phyloP scores from a whole-genome alignment of 2,329 filamentous ascomycete species.

The Claviceps pusilla region DNA sequence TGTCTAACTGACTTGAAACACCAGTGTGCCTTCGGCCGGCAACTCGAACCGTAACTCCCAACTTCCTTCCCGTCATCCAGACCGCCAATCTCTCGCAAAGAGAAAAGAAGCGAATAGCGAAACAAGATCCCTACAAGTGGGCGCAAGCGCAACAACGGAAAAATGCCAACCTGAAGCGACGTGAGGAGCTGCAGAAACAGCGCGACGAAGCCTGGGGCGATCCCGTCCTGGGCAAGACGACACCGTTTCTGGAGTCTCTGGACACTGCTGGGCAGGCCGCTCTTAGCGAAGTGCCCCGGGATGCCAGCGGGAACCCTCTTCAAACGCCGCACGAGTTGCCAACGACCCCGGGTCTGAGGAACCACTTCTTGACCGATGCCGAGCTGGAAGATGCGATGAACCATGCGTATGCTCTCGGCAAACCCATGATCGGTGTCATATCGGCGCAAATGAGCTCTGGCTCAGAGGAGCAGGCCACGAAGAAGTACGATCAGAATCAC shows the following conservation, averaged over 20 bases:
- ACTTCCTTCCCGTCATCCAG: slow-evolving; percentile 44
- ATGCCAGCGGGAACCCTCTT: slow-evolving; percentile 27
- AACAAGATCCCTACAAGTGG: slow-evolving; percentile 68
- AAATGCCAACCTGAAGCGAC: slow-evolving; percentile 64
- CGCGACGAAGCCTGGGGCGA: slow-evolving; percentile 55
- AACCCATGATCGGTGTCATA: slow-evolving; percentile 31
- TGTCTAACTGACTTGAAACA: not conserved
- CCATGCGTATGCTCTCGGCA: slow-evolving; percentile 53
- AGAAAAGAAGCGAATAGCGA: slow-evolving; percentile 49
- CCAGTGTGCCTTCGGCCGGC: slow-evolving; percentile 47
- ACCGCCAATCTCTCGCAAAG: slow-evolving; percentile 47
- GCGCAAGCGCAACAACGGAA: slow-evolving; percentile 73
- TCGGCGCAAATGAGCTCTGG: slow-evolving; percentile 26
- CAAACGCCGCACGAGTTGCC: slow-evolving; percentile 27
- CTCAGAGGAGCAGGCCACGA: slow-evolving; percentile 19
- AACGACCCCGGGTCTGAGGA: slow-evolving; percentile 43
- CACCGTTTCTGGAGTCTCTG: slow-evolving; percentile 73
- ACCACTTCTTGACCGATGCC: slow-evolving; percentile 56
- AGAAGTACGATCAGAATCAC: slow-evolving; percentile 41
- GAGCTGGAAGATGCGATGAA: slow-evolving; percentile 54
- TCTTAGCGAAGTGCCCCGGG: slow-evolving; percentile 20
- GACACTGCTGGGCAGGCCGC: slow-evolving; percentile 43
- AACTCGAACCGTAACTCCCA: slow-evolving; percentile 28
- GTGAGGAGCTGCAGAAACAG: slow-evolving; percentile 50
- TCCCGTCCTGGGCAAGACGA: slow-evolving; percentile 62